phyloP scores from a whole-genome alignment of 2,329 filamentous ascomycete genomes.

The Beauveria sp. region DNA sequence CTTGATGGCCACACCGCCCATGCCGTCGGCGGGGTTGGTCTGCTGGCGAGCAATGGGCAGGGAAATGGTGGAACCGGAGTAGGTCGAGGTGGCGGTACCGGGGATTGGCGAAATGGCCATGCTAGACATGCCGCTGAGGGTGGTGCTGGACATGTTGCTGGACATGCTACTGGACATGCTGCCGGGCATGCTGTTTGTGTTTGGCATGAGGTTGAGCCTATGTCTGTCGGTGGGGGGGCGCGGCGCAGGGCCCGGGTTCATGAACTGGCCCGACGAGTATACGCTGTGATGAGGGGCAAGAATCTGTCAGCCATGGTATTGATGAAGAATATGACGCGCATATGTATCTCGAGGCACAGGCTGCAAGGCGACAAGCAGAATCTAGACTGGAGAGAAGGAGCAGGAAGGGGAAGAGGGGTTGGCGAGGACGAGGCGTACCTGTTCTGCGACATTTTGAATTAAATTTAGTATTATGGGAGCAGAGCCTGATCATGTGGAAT shows the following conservation, averaged over 20 bases:
- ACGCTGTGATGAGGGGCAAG: constrained; percentile 20
- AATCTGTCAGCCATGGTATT: neutral
- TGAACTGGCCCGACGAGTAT: constrained; percentile 64
- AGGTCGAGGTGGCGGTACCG: constrained; percentile 57
- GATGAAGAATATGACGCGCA: neutral
- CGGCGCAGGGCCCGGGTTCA: constrained; percentile 94
- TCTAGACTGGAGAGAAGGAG: neutral
- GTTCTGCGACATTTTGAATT: constrained; percentile 14
- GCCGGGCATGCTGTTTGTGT: constrained; percentile 58
- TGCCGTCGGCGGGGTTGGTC: constrained; percentile 52
- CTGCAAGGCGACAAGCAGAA: neutral
- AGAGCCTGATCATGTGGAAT: neutral
- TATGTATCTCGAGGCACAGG: no score
- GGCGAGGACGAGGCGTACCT: constrained; percentile 8
- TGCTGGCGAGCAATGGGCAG: constrained; percentile 60
- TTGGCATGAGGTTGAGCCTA: constrained; percentile 71
- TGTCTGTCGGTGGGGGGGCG: constrained; percentile 80
- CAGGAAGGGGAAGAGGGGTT: neutral
- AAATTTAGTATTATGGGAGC: constrained; percentile 9
- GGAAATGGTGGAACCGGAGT: constrained; percentile 65
- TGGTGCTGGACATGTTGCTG: constrained; percentile 31
- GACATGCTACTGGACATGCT: constrained; percentile 57
- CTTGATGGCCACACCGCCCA: constrained; percentile 63
- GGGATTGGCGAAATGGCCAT: constrained; percentile 68
- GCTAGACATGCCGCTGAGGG: constrained; percentile 71